Evolutionary conservation across 495 filamentous ascomycete species (phyloP), one percentile per base, ranked within the genome.

Genomic region (Penicillium riverlandense): DNA sequence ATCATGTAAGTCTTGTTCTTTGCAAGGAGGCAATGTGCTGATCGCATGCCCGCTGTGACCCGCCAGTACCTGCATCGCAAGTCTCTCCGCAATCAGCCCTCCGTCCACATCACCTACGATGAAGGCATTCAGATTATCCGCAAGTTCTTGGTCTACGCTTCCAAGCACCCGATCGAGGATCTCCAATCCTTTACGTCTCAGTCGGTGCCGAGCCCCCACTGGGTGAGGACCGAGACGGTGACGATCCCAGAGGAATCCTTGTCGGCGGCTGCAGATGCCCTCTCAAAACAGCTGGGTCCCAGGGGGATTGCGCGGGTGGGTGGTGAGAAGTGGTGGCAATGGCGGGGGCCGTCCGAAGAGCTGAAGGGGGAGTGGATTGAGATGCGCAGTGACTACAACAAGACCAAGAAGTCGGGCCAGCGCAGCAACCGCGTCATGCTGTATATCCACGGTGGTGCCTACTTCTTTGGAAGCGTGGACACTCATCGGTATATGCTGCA

Each of bases 401-500:
- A 83, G 54, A 76, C 84, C 42, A 85, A 83, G 62, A 74, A 73
- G 55, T 62, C 62, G 4, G 74, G 76, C 38, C 64, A 75, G 28
- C 49, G 43, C 29, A 72, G 75, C 7, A 86, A 83, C 50, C 78
- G 87, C 27, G 82, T 92, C 16, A 95, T 97, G 84, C 69, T 97
- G 16, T 97, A 97, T 63, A 76, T 96, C 8, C 91, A 96, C 57
- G 91, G 91, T 4, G 83, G 83, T 2, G 83, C 84, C 22, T 87
- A 86, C 56, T 87, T 80, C 54, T 97, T 97, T 55, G 91, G 91
- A 1, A 94, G 87, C 54, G 79, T 96, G 15, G 90, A 96, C 56
- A 89, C 91, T 57, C 91, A 97, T 70, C 82, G 91, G 14, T 96
- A 96, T 64, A 90, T 95, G 70, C 80, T 97, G 71, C 91, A 97